Evolutionary conservation across 768 basidiomycete species (phyloP).

Genomic region (Royoungia palumana): DNA sequence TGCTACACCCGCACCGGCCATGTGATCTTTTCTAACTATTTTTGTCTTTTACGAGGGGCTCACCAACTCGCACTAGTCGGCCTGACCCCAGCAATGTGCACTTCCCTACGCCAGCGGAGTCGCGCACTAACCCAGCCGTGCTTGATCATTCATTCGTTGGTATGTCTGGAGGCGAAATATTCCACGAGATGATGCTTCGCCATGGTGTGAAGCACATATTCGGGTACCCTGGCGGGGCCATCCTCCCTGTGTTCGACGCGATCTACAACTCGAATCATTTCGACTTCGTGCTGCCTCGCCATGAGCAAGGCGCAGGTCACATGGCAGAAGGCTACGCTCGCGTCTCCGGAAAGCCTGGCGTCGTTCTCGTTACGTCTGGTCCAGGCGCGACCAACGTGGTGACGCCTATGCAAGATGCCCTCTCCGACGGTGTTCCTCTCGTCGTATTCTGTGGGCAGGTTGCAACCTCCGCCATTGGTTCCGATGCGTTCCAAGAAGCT

Average conservation of each 20-base stretch:
- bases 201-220: conserved; percentile 96
- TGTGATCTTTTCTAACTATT: conserved; percentile 40
- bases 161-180: conserved; percentile 93
- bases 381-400: conserved; percentile 98
- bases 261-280: conserved; percentile 96
- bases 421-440: conserved; percentile 90
- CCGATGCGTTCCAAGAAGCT: conserved; percentile 98
- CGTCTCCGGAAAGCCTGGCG: conserved; percentile 95
- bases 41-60: conserved; percentile 2
- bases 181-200: conserved; percentile 99
- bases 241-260: conserved; percentile 99
- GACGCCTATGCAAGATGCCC: conserved; percentile 96
- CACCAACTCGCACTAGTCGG: conserved; percentile 53
- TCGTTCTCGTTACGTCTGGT: conserved; percentile 96
- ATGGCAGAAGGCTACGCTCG: conserved; percentile 99
- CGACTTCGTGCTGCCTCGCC: conserved; percentile 91
- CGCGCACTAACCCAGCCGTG: conserved; percentile 44
- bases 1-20: conserved; percentile 58
- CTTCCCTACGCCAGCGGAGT: conserved; percentile 33
- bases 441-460: conserved; percentile 97
- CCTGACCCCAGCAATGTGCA: conserved; percentile 40
- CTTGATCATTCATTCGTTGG: conserved; percentile 88
- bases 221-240: conserved; percentile 97
- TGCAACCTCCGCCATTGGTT: conserved; percentile 99
- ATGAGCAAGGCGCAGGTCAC: conserved; percentile 98